A percentile compares a stretch with the other conserved stretches of the same genome.
These are phyloP conservation scores for Pachyrhizus erosus DNA, from an alignment of 306 rosid genomes.

Conservation along the genomic window DNA sequence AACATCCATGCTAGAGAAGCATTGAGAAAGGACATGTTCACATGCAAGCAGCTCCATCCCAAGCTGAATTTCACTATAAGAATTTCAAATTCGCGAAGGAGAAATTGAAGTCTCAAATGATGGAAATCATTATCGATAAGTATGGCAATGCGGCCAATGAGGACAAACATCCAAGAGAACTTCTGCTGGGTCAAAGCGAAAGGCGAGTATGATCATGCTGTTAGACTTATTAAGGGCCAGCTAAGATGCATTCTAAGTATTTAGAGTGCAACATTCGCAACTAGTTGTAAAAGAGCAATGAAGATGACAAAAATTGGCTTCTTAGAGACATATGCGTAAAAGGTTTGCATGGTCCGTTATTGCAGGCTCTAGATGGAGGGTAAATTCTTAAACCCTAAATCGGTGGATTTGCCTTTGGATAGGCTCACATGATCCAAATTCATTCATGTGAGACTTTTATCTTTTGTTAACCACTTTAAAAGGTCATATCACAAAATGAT, in stretches of 20 bases:
- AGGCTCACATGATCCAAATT: too few species aligned
- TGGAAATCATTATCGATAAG: conserved; percentile 48
- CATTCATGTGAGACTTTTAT: too few species aligned
- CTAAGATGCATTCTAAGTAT: conserved; percentile 36
- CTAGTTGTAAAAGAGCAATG: too few species aligned
- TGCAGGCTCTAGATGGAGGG: too few species aligned
- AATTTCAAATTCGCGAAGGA: conserved; percentile 63
- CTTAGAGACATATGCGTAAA: too few species aligned
- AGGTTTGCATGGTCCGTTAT: too few species aligned
- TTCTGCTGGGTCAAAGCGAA: conserved; percentile 68
- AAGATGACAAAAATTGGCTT: too few species aligned
- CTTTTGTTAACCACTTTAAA: too few species aligned
- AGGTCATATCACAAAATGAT: too few species aligned
- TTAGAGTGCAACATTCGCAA: background rate
- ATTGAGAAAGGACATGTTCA: conserved; percentile 58
- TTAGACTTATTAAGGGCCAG: conserved; percentile 54
- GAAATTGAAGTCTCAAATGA: conserved; percentile 62
- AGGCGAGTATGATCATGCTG: conserved; percentile 63
- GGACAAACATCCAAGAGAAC: conserved; percentile 58
- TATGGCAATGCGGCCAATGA: conserved; percentile 45
- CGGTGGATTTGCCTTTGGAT: too few species aligned
- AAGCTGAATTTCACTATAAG: conserved; percentile 51
- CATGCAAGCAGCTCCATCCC: conserved; percentile 75
- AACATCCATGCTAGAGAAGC: conserved; percentile 44
- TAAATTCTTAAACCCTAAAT: too few species aligned